Conservation (phyloP, 2,329 filamentous ascomycete species). For the Cryphonectria nitschkei region DNA sequence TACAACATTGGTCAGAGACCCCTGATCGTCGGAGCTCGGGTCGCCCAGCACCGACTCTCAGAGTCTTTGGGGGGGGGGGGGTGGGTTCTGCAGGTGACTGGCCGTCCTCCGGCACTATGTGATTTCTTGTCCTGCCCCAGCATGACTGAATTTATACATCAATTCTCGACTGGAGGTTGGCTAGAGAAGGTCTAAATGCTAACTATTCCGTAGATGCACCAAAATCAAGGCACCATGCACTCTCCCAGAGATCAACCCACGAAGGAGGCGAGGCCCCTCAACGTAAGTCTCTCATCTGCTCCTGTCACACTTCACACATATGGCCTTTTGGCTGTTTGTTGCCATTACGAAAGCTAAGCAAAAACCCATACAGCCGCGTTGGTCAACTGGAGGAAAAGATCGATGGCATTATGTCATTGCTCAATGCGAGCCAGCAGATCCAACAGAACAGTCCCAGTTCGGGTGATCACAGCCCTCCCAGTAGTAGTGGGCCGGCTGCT, state of each 20-base stretch:
- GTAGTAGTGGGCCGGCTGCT: slow-evolving; percentile 18
- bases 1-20: not conserved
- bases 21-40: not conserved
- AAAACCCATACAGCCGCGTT: slow-evolving; percentile 37
- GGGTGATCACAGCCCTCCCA: slow-evolving; percentile 26
- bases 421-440: slow-evolving; percentile 38
- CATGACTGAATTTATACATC: not conserved
- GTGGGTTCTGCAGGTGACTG: not conserved
- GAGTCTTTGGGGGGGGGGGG: not conserved
- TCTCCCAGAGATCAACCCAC: slow-evolving; percentile 40
- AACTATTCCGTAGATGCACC: slow-evolving; percentile 36
- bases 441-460: slow-evolving; percentile 30
- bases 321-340: not conserved
- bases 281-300: slow-evolving; percentile 34
- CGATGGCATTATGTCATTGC: slow-evolving; percentile 44
- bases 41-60: not conserved
- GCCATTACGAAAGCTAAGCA: slow-evolving; percentile 1
- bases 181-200: not conserved
- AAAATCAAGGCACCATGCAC: slow-evolving; percentile 41
- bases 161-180: too few species aligned
- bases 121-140: not conserved
- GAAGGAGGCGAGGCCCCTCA: slow-evolving; percentile 42
- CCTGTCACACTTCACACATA: not conserved
- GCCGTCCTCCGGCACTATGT: not conserved
- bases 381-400: slow-evolving; percentile 45